A percentile compares a stretch with the other conserved stretches of the same genome.
These are phyloP conservation scores for Blastobotrys apis DNA, from an alignment of 1,139 yeast genomes.

Conservation along the genomic window DNA sequence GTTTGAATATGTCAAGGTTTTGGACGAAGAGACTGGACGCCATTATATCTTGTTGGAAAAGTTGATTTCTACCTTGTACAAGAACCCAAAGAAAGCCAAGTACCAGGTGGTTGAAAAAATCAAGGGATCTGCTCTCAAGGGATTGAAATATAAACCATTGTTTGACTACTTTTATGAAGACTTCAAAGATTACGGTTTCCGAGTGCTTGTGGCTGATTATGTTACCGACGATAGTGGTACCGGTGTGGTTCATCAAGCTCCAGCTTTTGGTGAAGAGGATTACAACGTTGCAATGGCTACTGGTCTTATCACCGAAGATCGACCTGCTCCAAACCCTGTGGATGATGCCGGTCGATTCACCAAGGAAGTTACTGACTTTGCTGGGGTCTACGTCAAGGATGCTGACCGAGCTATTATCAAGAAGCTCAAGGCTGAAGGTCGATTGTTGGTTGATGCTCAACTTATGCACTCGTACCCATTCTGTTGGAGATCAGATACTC, in stretches of 20 bases:
- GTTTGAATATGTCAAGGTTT: constrained; percentile 86
- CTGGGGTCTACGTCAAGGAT: constrained; percentile 87
- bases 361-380: constrained; percentile 63
- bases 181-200: constrained; percentile 70
- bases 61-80: constrained; percentile 76
- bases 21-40: constrained; percentile 78
- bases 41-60: constrained; percentile 80
- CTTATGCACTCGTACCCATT: constrained; percentile 95
- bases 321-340: constrained; percentile 85
- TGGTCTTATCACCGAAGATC: constrained; percentile 67
- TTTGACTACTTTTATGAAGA: constrained; percentile 75
- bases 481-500: constrained; percentile 99
- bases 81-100: constrained; percentile 90
- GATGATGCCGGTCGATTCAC: constrained; percentile 90
- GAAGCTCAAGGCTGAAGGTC: constrained; percentile 70
- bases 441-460: constrained; percentile 72
- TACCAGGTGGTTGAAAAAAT: constrained; percentile 75
- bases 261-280: constrained; percentile 99
- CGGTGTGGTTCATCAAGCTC: constrained; percentile 97
- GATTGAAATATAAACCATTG: constrained; percentile 74
- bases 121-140: constrained; percentile 74
- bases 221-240: constrained; percentile 96
- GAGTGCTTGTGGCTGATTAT: constrained; percentile 74
- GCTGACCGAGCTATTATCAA: constrained; percentile 92
- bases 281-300: constrained; percentile 70